Percentiles rank a stretch among this genome's conserved stretches.
These are phyloP conservation scores for Cornus controversa DNA, from an alignment of 148 eudicot genomes.

Conservation along the genomic window DNA sequence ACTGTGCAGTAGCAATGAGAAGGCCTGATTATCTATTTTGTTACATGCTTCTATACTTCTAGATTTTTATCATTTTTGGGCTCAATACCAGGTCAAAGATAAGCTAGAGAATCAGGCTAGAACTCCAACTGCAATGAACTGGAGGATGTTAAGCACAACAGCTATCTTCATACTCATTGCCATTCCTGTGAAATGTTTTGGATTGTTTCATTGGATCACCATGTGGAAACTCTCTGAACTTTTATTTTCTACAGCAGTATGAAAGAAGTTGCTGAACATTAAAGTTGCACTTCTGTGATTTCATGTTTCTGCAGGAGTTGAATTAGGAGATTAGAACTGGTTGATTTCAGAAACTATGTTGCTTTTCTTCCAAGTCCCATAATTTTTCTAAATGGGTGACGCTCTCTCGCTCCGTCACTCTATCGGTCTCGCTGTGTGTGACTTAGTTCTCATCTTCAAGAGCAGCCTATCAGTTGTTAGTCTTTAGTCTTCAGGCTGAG, in stretches of 20 bases:
- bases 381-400: too few species aligned
- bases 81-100: background rate
- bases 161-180: background rate
- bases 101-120: background rate
- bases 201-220: too few species aligned
- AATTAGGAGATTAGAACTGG: conserved; percentile 26
- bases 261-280: background rate
- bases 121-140: too few species aligned
- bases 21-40: background rate
- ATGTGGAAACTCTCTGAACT: background rate
- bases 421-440: conserved; percentile 25
- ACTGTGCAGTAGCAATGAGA: background rate
- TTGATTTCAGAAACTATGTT: too few species aligned
- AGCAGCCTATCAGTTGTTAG: conserved; percentile 30
- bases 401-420: too few species aligned
- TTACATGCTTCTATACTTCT: background rate
- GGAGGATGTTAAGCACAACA: too few species aligned
- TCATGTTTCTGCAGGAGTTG: conserved; percentile 4
- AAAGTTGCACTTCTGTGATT: background rate
- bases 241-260: background rate
- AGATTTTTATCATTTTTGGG: too few species aligned
- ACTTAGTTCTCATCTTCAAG: conserved; percentile 34
- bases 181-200: background rate
- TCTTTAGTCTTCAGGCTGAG: conserved; percentile 30
- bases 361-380: too few species aligned